Percentiles rank a stretch among this genome's conserved stretches.
phyloP scores from a whole-genome alignment of 139 green algal species.

The Chlorella sp. region DNA sequence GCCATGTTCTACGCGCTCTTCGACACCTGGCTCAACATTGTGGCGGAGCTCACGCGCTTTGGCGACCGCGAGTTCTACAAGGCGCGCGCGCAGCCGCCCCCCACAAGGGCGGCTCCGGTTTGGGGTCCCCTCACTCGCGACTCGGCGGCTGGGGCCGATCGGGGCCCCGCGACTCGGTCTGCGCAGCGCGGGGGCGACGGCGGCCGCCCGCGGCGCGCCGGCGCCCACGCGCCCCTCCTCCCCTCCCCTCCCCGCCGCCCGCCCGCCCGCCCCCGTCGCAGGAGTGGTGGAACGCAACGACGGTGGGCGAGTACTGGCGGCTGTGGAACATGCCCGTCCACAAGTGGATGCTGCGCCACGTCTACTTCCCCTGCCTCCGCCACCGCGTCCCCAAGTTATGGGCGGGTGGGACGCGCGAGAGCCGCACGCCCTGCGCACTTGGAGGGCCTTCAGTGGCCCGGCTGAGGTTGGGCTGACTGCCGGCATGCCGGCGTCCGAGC shows the following conservation, averaged over 20 bases:
- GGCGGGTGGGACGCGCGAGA: slow-evolving; percentile 29
- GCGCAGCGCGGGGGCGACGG: no score
- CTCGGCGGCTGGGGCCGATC: no score
- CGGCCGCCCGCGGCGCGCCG: no score
- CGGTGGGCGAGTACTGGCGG: slow-evolving; percentile 90
- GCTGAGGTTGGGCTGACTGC: neutral
- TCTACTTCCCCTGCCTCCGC: slow-evolving; percentile 83
- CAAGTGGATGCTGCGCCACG: slow-evolving; percentile 91
- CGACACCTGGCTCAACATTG: slow-evolving; percentile 90
- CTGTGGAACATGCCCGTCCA: slow-evolving; percentile 96
- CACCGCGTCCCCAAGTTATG: slow-evolving; percentile 45
- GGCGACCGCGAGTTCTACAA: slow-evolving; percentile 96
- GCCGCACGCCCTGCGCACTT: no score
- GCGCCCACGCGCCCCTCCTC: no score
- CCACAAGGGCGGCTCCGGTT: no score
- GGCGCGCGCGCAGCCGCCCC: no score
- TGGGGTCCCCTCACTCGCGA: no score
- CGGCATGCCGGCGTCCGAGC: neutral
- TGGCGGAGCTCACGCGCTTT: slow-evolving; percentile 88
- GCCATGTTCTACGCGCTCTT: slow-evolving; percentile 87
- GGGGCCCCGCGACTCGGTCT: no score
- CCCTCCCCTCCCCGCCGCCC: neutral
- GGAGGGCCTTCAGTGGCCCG: neutral
- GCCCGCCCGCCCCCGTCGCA: slow-evolving; percentile 2
- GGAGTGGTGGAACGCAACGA: slow-evolving; percentile 95